phyloP scores from a whole-genome alignment of 2,329 filamentous ascomycete genomes.

The Bipolaris cookei region DNA sequence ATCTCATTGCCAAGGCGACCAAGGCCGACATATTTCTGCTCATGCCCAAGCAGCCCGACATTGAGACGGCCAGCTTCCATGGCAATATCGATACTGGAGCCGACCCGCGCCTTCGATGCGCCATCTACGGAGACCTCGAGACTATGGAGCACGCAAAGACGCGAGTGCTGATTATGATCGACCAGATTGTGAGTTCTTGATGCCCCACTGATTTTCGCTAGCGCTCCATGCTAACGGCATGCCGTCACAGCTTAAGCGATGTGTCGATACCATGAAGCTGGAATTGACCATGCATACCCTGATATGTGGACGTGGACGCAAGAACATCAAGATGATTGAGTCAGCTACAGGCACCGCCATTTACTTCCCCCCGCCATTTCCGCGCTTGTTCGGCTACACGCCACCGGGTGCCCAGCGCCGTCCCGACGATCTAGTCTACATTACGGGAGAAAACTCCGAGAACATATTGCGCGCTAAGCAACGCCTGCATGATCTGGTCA shows the following conservation, averaged over 20 bases:
- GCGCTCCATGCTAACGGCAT: slow-evolving; percentile 46
- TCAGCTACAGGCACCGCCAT: slow-evolving; percentile 95
- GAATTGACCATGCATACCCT: slow-evolving; percentile 89
- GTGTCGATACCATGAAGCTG: slow-evolving; percentile 79
- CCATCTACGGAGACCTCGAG: slow-evolving; percentile 94
- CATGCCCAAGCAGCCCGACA: slow-evolving; percentile 82
- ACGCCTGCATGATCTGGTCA: slow-evolving; percentile 84
- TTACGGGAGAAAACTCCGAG: slow-evolving; percentile 86
- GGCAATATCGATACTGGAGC: slow-evolving; percentile 77
- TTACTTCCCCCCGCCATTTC: slow-evolving; percentile 95
- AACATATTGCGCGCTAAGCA: slow-evolving; percentile 88
- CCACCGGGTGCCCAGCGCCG: slow-evolving; percentile 81
- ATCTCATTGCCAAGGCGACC: slow-evolving; percentile 84
- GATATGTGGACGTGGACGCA: slow-evolving; percentile 89
- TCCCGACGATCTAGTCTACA: slow-evolving; percentile 89
- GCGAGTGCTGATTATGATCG: slow-evolving; percentile 93
- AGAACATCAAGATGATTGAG: slow-evolving; percentile 98
- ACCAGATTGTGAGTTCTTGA: slow-evolving; percentile 75
- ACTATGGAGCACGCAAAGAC: slow-evolving; percentile 98
- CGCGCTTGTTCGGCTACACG: slow-evolving; percentile 87
- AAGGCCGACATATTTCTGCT: slow-evolving; percentile 97
- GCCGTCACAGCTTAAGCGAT: slow-evolving; percentile 66
- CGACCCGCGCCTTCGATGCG: slow-evolving; percentile 88
- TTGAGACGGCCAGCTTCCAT: slow-evolving; percentile 76
- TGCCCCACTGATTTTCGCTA: slow-evolving; percentile 30